Conservation (phyloP, 2,329 filamentous ascomycete genomes). For the Cytospora paraplurivora region DNA sequence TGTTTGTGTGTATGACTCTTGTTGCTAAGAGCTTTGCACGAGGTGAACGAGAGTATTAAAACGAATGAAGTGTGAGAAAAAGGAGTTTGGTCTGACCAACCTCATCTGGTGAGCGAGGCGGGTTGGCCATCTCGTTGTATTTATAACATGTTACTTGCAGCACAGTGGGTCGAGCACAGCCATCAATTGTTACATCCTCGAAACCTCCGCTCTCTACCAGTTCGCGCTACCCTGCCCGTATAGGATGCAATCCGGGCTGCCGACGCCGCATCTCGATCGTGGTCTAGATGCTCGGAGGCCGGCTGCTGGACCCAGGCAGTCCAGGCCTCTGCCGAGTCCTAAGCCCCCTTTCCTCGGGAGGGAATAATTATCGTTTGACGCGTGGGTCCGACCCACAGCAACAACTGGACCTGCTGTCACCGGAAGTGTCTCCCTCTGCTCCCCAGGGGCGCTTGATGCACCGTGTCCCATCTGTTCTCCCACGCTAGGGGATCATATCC, state of each 20-base stretch:
- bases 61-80: background rate
- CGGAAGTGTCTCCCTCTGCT: conserved; percentile 8
- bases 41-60: too few relatives aligned
- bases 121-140: background rate
- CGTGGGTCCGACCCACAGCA: conserved; percentile 18
- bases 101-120: too few relatives aligned
- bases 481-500: conserved; percentile 1
- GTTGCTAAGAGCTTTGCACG: too few relatives aligned
- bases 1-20: background rate
- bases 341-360: background rate
- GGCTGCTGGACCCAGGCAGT: background rate
- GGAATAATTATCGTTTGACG: conserved; percentile 3
- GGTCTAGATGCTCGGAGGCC: conserved; percentile 4
- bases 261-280: background rate
- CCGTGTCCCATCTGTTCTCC: background rate
- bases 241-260: background rate
- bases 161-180: background rate
- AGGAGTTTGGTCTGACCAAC: background rate
- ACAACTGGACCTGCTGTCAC: conserved; percentile 16
- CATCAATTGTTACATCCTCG: background rate
- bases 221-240: background rate
- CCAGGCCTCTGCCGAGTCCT: background rate
- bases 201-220: background rate
- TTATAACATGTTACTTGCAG: background rate
- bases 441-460: background rate